These are phyloP conservation scores for Prillingera fragicola DNA, from an alignment of 1,284 basidiomycete genomes.

Conservation along the genomic window DNA sequence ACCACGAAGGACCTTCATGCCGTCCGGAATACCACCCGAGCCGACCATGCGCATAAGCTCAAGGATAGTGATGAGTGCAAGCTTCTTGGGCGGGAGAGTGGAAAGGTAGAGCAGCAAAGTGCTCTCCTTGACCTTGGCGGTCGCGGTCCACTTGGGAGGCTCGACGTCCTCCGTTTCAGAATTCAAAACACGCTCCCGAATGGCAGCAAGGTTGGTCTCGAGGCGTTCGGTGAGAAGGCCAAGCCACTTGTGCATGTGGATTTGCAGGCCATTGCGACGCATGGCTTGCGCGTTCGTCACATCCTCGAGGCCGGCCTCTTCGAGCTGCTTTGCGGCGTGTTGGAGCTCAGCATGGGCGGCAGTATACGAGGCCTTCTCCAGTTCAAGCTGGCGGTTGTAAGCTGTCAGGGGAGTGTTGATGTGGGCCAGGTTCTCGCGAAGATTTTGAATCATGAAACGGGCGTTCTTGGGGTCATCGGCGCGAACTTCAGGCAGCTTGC, in stretches of 20 bases:
- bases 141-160: conserved; percentile 15
- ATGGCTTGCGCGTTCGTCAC: conserved; percentile 47
- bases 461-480: conserved; percentile 13
- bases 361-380: conserved; percentile 79
- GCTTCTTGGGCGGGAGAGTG: conserved; percentile 68
- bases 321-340: conserved; percentile 60
- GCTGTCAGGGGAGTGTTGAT: conserved; percentile 59
- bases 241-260: conserved; percentile 87
- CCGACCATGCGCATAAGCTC: conserved; percentile 83
- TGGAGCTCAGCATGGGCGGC: conserved; percentile 69
- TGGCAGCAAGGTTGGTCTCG: conserved; percentile 55
- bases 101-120: conserved; percentile 57
- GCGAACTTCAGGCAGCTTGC: conserved; percentile 4
- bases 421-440: conserved; percentile 59
- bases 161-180: conserved; percentile 10
- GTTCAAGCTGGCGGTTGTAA: conserved; percentile 67
- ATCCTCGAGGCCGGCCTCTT: conserved; percentile 56
- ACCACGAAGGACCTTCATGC: conserved; percentile 86
- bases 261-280: conserved; percentile 58
- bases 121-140: conserved; percentile 23
- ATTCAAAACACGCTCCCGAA: conserved; percentile 50
- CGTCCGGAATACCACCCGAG: conserved; percentile 68
- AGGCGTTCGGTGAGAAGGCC: conserved; percentile 58
- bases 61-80: conserved; percentile 83
- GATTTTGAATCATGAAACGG: conserved; percentile 58